phyloP scores from a whole-genome alignment of 768 basidiomycete genomes.

The Pulveroboletus sp. region DNA sequence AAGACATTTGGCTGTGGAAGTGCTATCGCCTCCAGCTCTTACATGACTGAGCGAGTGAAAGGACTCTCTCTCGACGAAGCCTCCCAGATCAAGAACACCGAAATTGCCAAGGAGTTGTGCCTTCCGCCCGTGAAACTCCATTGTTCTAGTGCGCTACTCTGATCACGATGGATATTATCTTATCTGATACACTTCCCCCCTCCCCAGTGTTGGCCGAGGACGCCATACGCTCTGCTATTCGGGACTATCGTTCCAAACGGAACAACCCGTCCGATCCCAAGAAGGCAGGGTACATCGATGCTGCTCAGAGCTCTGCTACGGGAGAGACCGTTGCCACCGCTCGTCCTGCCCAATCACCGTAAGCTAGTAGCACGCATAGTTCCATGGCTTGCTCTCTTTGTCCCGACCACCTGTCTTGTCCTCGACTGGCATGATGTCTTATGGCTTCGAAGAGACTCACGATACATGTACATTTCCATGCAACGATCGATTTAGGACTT shows the following conservation, averaged over 20 bases:
- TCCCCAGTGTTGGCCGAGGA: slow-evolving; percentile 92
- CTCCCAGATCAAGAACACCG: slow-evolving; percentile 96
- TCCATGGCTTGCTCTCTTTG: not conserved
- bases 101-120: slow-evolving; percentile 95
- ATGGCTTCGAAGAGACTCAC: slow-evolving; percentile 10
- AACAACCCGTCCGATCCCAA: slow-evolving; percentile 44
- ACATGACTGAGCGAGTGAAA: slow-evolving; percentile 98
- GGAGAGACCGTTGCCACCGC: slow-evolving; percentile 52
- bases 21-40: slow-evolving; percentile 95
- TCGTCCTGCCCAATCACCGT: slow-evolving; percentile 37
- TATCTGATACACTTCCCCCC: slow-evolving; percentile 21
- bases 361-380: not conserved
- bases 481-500: not conserved
- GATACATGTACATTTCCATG: slow-evolving; percentile 13
- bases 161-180: slow-evolving; percentile 7
- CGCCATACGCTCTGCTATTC: slow-evolving; percentile 97
- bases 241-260: slow-evolving; percentile 89
- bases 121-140: slow-evolving; percentile 95
- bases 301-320: slow-evolving; percentile 51
- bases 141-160: slow-evolving; percentile 68
- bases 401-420: not conserved
- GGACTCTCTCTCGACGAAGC: slow-evolving; percentile 92
- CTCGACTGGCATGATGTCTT: slow-evolving; percentile 16
- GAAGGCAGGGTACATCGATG: slow-evolving; percentile 65
- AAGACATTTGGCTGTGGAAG: slow-evolving; percentile 99